Evolutionary conservation across 2,329 filamentous ascomycete species (phyloP).

Genomic region (Didymella keratinophila): DNA sequence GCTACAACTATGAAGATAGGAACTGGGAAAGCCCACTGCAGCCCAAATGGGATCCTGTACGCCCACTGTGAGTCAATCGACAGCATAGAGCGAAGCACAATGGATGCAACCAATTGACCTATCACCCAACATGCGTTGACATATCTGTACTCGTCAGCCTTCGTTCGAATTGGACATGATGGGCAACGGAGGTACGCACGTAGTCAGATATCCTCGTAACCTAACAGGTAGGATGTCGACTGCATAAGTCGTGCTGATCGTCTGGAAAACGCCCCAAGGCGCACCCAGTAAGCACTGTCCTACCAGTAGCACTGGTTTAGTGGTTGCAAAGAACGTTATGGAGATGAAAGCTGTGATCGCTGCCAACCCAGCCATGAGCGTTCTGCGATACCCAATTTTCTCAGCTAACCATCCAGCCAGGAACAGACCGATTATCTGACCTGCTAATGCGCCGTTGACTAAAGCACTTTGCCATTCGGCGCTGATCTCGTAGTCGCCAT

Average conservation of each 20-base stretch:
- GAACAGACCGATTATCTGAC: slow-evolving; percentile 52
- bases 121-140: slow-evolving; percentile 42
- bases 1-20: slow-evolving; percentile 68
- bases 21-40: slow-evolving; percentile 64
- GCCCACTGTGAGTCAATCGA: slow-evolving; percentile 66
- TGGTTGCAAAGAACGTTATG: slow-evolving; percentile 28
- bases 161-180: neutral
- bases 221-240: slow-evolving; percentile 70
- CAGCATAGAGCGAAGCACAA: slow-evolving; percentile 71
- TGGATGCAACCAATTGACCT: slow-evolving; percentile 73
- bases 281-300: slow-evolving; percentile 35
- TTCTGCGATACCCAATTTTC: slow-evolving; percentile 43
- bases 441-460: slow-evolving; percentile 51
- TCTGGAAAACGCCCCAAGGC: slow-evolving; percentile 53
- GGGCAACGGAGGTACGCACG: slow-evolving; percentile 56
- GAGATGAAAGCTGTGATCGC: slow-evolving; percentile 22
- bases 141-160: slow-evolving; percentile 14
- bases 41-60: slow-evolving; percentile 68
- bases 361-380: slow-evolving; percentile 24
- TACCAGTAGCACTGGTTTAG: slow-evolving; percentile 21
- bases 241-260: slow-evolving; percentile 54
- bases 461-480: slow-evolving; percentile 54
- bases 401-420: slow-evolving; percentile 52
- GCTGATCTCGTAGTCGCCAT: slow-evolving; percentile 44
- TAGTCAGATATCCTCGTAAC: slow-evolving; percentile 62